A percentile compares a stretch with the other conserved stretches of the same genome.
Evolutionary conservation across 129 eudicot species (phyloP).

Genomic region (Artemisia annua): DNA sequence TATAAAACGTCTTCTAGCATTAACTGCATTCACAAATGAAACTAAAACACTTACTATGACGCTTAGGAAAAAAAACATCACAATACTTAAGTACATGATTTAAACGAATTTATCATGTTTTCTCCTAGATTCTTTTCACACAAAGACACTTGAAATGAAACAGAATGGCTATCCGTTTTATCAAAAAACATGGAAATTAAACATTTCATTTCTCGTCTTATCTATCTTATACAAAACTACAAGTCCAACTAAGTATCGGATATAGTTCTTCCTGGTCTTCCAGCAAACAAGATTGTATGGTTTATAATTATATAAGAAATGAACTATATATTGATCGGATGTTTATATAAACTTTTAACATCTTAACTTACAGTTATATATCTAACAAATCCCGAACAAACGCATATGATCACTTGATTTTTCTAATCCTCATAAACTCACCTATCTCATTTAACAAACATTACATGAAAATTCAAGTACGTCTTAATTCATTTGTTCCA

Average conservation of each 20-base stretch:
- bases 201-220: neutral
- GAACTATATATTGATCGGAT: neutral
- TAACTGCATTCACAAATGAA: neutral
- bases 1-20: neutral
- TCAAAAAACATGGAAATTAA: neutral
- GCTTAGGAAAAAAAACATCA: neutral
- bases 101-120: neutral
- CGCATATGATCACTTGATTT: constrained; percentile 1
- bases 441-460: too few relatives aligned
- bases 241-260: neutral
- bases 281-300: neutral
- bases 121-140: neutral
- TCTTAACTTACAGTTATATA: neutral
- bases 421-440: neutral
- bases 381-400: neutral
- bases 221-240: neutral
- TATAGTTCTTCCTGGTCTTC: neutral
- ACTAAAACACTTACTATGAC: neutral
- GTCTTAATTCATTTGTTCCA: too few relatives aligned
- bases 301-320: neutral
- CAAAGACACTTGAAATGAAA: neutral
- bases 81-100: constrained; percentile 4
- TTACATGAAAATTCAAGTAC: too few relatives aligned
- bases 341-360: neutral
- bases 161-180: neutral